Evolutionary conservation across 371 early-diverging fungal genomes (phyloP).

Genomic region (Nematocida major): DNA sequence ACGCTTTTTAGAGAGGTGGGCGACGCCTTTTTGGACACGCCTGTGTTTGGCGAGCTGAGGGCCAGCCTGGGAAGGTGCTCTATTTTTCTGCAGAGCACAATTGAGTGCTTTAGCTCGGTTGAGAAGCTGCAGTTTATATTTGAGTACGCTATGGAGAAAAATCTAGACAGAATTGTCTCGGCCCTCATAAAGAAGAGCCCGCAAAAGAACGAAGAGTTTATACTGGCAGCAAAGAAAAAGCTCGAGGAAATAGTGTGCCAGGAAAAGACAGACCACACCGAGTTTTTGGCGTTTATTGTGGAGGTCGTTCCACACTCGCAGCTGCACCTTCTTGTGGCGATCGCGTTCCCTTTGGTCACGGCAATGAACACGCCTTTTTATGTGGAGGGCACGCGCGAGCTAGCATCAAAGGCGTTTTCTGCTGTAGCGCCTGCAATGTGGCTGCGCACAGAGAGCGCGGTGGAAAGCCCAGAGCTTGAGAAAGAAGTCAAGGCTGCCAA

Average conservation of each 20-base stretch:
- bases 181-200: not conserved
- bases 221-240: slow-evolving; percentile 1
- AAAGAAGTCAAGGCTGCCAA: slow-evolving; percentile 33
- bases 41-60: slow-evolving; percentile 13
- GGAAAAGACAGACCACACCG: slow-evolving; percentile 9
- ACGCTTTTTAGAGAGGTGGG: slow-evolving; percentile 18
- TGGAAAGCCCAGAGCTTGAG: slow-evolving; percentile 22
- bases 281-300: not conserved
- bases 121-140: slow-evolving; percentile 17
- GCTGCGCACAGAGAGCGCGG: not conserved
- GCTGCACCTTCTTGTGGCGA: not conserved
- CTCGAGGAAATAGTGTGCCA: not conserved
- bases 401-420: slow-evolving; percentile 30
- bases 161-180: not conserved
- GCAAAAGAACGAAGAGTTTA: slow-evolving; percentile 16
- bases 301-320: not conserved
- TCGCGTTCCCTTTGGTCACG: slow-evolving; percentile 11
- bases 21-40: slow-evolving; percentile 19
- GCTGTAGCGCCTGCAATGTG: slow-evolving; percentile 19
- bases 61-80: not conserved
- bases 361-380: slow-evolving; percentile 29
- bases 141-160: not conserved
- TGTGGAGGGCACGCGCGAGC: slow-evolving; percentile 10
- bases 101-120: slow-evolving; percentile 4
- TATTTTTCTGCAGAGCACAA: slow-evolving; percentile 23